These are phyloP conservation scores for Blepharisma undulans DNA, from an alignment of 169 alveolate species.

Conservation along the genomic window DNA sequence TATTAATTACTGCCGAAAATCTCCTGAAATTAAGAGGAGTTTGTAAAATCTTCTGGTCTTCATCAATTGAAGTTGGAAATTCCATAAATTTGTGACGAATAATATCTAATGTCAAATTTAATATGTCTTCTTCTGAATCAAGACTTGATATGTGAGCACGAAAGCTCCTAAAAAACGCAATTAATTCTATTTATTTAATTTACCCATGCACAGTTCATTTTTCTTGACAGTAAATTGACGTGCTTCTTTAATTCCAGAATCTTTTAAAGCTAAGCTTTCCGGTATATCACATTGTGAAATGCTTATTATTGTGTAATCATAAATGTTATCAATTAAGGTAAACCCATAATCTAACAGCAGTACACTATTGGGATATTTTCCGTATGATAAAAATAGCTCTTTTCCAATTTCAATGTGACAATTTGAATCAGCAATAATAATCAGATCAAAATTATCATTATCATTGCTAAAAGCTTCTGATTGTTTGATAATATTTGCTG, in stretches of 20 bases:
- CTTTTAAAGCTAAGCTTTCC: neutral
- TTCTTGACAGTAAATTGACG: neutral
- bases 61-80: neutral
- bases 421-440: neutral
- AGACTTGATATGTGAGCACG: neutral
- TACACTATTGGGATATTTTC: conserved; percentile 14
- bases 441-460: no score
- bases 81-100: neutral
- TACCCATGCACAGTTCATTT: neutral
- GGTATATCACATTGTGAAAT: neutral
- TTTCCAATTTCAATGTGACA: neutral
- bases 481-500: no score
- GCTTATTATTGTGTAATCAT: neutral
- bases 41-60: neutral
- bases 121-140: neutral
- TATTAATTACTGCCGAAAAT: neutral
- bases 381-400: conserved; percentile 25
- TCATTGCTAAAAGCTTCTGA: no score
- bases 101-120: neutral
- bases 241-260: neutral
- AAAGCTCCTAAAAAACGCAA: neutral
- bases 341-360: conserved; percentile 23
- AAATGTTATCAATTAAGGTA: neutral
- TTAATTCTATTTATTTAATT: neutral
- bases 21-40: neutral